These are phyloP conservation scores for Penicillium sp. DNA, from an alignment of 2,329 filamentous ascomycete species.

Conservation along the genomic window DNA sequence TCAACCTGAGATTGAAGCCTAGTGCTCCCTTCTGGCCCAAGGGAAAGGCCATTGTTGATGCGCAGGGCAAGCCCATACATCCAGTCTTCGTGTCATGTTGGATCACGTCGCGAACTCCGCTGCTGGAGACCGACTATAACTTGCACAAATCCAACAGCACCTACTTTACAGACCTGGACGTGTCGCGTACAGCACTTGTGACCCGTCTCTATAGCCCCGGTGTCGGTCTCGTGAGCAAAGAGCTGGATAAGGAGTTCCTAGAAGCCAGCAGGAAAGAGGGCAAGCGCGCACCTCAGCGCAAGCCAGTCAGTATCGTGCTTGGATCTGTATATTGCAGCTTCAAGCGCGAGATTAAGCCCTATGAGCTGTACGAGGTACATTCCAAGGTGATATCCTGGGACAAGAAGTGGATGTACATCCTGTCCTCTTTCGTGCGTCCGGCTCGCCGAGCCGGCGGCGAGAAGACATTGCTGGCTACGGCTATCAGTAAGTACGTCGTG, in stretches of 20 bases:
- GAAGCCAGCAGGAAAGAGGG: conserved; percentile 58
- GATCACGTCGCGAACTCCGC: conserved; percentile 68
- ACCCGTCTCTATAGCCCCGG: conserved; percentile 69
- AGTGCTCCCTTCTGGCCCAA: conserved; percentile 54
- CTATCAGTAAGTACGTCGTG: conserved; percentile 80
- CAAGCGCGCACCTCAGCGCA: conserved; percentile 55
- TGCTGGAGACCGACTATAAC: conserved; percentile 86
- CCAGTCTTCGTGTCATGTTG: conserved; percentile 76
- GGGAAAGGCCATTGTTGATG: conserved; percentile 42
- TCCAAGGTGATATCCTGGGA: conserved; percentile 75
- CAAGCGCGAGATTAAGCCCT: conserved; percentile 73
- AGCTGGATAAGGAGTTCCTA: conserved; percentile 60
- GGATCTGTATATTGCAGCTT: conserved; percentile 77
- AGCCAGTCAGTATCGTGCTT: conserved; percentile 68
- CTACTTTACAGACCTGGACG: conserved; percentile 86
- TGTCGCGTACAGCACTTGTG: conserved; percentile 80
- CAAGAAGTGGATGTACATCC: conserved; percentile 79
- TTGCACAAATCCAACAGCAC: conserved; percentile 83
- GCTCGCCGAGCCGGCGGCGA: conserved; percentile 56
- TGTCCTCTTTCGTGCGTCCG: conserved; percentile 72
- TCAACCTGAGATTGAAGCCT: conserved; percentile 60
- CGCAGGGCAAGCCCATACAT: conserved; percentile 51
- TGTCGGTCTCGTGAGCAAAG: conserved; percentile 58
- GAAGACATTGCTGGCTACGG: conserved; percentile 72
- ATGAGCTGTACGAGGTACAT: conserved; percentile 75